Evolutionary conservation across 2,329 filamentous ascomycete genomes (phyloP).

Genomic region (Fusarium armeniacum): DNA sequence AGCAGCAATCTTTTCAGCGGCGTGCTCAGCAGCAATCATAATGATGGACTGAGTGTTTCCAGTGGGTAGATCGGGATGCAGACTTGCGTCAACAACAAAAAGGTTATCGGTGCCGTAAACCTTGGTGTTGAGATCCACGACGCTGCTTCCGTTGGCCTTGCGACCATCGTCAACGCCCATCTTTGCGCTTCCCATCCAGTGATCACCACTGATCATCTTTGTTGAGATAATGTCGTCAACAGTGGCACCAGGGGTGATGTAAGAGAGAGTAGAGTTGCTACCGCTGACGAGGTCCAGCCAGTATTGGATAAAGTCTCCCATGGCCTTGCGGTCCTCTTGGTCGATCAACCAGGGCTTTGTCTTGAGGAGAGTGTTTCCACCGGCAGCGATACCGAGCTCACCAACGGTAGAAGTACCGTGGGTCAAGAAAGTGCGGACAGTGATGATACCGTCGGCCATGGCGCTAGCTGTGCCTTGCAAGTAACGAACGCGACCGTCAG

Average conservation of each 20-base stretch:
- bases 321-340: conserved; percentile 45
- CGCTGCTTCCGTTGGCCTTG: conserved; percentile 61
- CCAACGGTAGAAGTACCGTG: conserved; percentile 47
- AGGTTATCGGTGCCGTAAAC: conserved; percentile 73
- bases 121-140: conserved; percentile 69
- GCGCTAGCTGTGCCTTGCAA: conserved; percentile 48
- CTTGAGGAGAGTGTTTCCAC: conserved; percentile 48
- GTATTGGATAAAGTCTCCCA: conserved; percentile 47
- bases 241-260: conserved; percentile 44
- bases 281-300: conserved; percentile 43
- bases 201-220: conserved; percentile 50
- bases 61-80: conserved; percentile 65
- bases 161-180: conserved; percentile 66
- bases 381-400: conserved; percentile 45
- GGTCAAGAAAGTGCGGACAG: conserved; percentile 45
- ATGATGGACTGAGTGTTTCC: conserved; percentile 51
- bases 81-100: conserved; percentile 72
- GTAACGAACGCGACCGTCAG: conserved; percentile 45
- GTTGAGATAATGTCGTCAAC: conserved; percentile 37
- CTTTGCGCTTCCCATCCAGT: conserved; percentile 50
- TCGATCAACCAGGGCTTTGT: conserved; percentile 50
- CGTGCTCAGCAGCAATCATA: conserved; percentile 49
- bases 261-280: conserved; percentile 44
- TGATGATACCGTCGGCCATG: conserved; percentile 45
- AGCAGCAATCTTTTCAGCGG: conserved; percentile 46